phyloP scores from a whole-genome alignment of 371 early-diverging fungal genomes.

The Zychaea mexicana region DNA sequence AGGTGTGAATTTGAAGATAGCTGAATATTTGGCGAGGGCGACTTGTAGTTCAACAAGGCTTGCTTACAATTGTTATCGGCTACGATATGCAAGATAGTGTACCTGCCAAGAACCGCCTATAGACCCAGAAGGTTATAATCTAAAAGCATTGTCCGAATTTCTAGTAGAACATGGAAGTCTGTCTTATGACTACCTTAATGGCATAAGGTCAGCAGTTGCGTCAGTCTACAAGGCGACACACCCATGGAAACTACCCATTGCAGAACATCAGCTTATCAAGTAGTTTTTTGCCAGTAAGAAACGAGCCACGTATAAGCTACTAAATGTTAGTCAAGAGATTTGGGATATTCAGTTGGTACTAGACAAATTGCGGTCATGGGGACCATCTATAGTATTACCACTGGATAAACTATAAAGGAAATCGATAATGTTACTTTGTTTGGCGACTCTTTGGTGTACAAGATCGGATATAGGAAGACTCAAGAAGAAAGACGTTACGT shows the following conservation, averaged over 20 bases:
- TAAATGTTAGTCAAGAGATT: no score
- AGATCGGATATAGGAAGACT: slow-evolving; percentile 1
- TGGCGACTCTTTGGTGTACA: slow-evolving; percentile 14
- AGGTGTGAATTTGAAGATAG: no score
- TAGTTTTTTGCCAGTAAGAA: neutral
- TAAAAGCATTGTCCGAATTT: neutral
- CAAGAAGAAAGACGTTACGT: neutral
- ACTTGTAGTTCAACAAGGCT: no score
- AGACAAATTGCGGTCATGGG: neutral
- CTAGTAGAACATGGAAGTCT: neutral
- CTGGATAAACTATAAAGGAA: no score
- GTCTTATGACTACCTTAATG: neutral
- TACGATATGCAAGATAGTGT: no score
- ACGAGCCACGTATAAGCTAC: neutral
- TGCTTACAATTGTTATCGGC: no score
- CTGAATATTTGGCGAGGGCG: no score
- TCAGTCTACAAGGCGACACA: neutral
- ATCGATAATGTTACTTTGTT: no score
- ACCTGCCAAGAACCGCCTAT: no score
- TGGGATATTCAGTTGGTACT: neutral
- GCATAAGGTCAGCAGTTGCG: neutral
- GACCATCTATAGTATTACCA: no score
- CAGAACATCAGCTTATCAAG: neutral
- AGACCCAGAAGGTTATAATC: slow-evolving; percentile 1
- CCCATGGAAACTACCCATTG: neutral